Conservation (phyloP, 2,329 filamentous ascomycete genomes). For the Venturia asperata region DNA sequence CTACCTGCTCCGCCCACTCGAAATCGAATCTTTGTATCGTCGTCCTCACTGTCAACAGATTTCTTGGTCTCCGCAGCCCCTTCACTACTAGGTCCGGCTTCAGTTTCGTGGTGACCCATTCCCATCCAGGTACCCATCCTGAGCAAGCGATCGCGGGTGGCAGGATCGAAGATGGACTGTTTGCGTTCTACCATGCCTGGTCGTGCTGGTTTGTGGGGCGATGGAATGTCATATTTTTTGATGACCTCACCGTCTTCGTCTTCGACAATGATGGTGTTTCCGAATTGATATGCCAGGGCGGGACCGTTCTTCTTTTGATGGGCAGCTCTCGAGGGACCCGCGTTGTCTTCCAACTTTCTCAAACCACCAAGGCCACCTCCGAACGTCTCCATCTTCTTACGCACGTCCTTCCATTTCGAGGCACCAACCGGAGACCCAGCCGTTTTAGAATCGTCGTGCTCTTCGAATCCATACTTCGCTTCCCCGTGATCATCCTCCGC, state of each 20-base stretch:
- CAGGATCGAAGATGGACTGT: conserved; percentile 29
- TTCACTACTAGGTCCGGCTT: conserved; percentile 25
- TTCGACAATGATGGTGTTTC: conserved; percentile 84
- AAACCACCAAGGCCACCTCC: conserved; percentile 40
- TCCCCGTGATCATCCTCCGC: conserved; percentile 42
- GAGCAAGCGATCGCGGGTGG: conserved; percentile 38
- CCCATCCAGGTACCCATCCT: conserved; percentile 51
- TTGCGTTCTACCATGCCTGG: conserved; percentile 30
- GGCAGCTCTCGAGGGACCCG: conserved; percentile 27
- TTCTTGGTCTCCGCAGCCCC: conserved; percentile 23
- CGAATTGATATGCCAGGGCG: conserved; percentile 78
- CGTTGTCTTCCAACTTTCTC: conserved; percentile 34
- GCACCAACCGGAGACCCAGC: conserved; percentile 26
- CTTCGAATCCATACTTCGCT: conserved; percentile 29
- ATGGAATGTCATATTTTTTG: conserved; percentile 71
- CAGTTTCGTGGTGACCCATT: conserved; percentile 26
- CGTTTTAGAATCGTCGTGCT: conserved; percentile 27
- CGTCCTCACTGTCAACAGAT: conserved; percentile 46
- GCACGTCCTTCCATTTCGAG: conserved; percentile 33
- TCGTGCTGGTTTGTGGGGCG: conserved; percentile 28
- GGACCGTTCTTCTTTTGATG: conserved; percentile 51
- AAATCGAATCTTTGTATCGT: conserved; percentile 68
- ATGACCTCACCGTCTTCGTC: conserved; percentile 81
- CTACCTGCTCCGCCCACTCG: conserved; percentile 65
- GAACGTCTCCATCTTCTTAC: conserved; percentile 37